Percentiles rank a stretch among this genome's conserved stretches.
phyloP scores from a whole-genome alignment of 2,329 filamentous ascomycete genomes.

The Xylariaceae sp. region DNA sequence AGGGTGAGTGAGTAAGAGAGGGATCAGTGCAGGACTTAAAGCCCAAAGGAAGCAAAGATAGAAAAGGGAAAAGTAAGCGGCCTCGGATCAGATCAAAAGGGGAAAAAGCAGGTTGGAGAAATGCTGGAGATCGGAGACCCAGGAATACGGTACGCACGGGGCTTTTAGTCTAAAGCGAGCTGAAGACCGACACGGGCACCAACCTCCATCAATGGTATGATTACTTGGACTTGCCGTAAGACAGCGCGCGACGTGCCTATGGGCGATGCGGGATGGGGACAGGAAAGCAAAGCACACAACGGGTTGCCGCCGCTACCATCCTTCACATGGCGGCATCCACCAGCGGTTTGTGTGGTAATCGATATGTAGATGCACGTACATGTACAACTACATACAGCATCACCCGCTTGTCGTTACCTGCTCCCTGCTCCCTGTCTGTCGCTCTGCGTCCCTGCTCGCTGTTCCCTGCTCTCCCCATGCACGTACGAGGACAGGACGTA shows the following conservation, averaged over 20 bases:
- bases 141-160: conserved; percentile 29
- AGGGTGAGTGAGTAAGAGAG: conserved; percentile 10
- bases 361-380: conserved; percentile 15
- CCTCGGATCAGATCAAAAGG: conserved; percentile 17
- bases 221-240: conserved; percentile 10
- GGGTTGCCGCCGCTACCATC: conserved; percentile 15
- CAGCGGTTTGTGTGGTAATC: conserved; percentile 2
- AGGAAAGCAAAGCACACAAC: conserved; percentile 13
- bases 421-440: too few relatives aligned
- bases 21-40: conserved; percentile 12
- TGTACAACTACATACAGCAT: conserved; percentile 4
- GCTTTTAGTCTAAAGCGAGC: conserved; percentile 30
- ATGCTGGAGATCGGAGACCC: conserved; percentile 23
- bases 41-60: not conserved
- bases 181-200: conserved; percentile 15
- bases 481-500: not conserved
- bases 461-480: too few relatives aligned
- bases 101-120: conserved; percentile 8
- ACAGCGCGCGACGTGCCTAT: not conserved
- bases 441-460: too few relatives aligned
- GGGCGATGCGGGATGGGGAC: conserved; percentile 7
- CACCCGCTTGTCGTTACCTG: not conserved
- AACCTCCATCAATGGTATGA: conserved; percentile 14
- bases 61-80: conserved; percentile 2
- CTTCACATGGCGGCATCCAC: conserved; percentile 11